phyloP scores from a whole-genome alignment of 192 early-diverging fungal genomes.

The Entomortierella beljakovae region DNA sequence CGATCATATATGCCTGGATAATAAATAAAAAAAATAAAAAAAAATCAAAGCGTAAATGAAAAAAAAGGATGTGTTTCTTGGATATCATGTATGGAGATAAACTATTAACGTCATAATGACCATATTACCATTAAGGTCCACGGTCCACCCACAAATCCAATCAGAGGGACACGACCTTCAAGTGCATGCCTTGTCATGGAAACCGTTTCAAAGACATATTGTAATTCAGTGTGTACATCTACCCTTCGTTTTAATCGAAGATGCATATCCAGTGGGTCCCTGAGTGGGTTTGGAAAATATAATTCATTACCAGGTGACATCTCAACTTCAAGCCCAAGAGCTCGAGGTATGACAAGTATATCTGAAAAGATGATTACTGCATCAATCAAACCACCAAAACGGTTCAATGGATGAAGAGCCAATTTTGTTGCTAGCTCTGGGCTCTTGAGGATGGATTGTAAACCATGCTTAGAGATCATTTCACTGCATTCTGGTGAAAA shows the following conservation, averaged over 20 bases:
- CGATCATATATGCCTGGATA: constrained; percentile 89
- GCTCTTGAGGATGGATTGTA: constrained; percentile 92
- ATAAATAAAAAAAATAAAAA: background rate
- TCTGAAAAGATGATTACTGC: constrained; percentile 99
- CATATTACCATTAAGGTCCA: constrained; percentile 88
- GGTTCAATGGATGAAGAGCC: constrained; percentile 95
- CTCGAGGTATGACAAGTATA: constrained; percentile 97
- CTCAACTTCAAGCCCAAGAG: constrained; percentile 90
- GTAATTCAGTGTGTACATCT: constrained; percentile 80
- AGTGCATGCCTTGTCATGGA: constrained; percentile 89
- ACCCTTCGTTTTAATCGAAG: constrained; percentile 66
- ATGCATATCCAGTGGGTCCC: constrained; percentile 72
- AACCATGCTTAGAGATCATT: constrained; percentile 83
- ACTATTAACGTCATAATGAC: too few species aligned
- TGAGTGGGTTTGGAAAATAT: constrained; percentile 84
- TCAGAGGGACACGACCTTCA: constrained; percentile 87
- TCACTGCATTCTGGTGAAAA: constrained; percentile 83
- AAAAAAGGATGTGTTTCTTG: too few species aligned
- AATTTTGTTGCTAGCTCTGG: constrained; percentile 91
- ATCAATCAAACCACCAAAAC: constrained; percentile 88
- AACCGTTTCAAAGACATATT: constrained; percentile 93
- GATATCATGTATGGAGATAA: too few species aligned
- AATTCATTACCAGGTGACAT: constrained; percentile 93
- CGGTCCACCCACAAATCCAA: constrained; percentile 95
- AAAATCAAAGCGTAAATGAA: too few species aligned